Evolutionary conservation across 2,329 filamentous ascomycete genomes (phyloP).

Genomic region (Leptographium procerum): DNA sequence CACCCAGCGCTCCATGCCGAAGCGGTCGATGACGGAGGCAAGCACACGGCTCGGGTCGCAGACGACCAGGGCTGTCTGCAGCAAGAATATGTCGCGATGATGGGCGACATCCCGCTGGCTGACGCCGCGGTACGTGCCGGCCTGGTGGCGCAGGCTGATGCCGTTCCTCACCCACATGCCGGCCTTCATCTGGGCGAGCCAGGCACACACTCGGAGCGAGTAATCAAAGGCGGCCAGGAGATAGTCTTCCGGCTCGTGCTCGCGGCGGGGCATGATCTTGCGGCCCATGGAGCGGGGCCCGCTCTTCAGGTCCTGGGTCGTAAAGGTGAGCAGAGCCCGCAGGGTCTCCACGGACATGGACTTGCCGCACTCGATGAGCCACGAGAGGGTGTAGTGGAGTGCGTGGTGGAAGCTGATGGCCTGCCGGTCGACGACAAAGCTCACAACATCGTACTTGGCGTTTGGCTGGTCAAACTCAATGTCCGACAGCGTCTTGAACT

Average conservation of each 20-base stretch:
- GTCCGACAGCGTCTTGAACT: conserved; percentile 65
- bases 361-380: conserved; percentile 85
- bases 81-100: conserved; percentile 84
- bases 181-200: conserved; percentile 96
- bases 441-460: conserved; percentile 56
- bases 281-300: conserved; percentile 51
- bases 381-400: conserved; percentile 90
- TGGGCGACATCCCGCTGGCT: conserved; percentile 84
- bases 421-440: conserved; percentile 79
- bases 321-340: conserved; percentile 58
- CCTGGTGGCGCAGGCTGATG: conserved; percentile 89
- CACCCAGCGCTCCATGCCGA: conserved; percentile 79
- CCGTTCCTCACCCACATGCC: conserved; percentile 98
- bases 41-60: conserved; percentile 76
- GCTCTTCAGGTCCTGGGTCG: conserved; percentile 56
- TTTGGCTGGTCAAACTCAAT: conserved; percentile 65
- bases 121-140: conserved; percentile 83
- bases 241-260: conserved; percentile 61
- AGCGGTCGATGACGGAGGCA: conserved; percentile 83
- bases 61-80: conserved; percentile 82
- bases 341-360: conserved; percentile 58
- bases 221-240: conserved; percentile 85
- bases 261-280: conserved; percentile 42
- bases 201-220: conserved; percentile 84
- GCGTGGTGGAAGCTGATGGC: conserved; percentile 96